Conservation (phyloP, 495 filamentous ascomycete genomes). For the Thermothielavioides terrestris region DNA sequence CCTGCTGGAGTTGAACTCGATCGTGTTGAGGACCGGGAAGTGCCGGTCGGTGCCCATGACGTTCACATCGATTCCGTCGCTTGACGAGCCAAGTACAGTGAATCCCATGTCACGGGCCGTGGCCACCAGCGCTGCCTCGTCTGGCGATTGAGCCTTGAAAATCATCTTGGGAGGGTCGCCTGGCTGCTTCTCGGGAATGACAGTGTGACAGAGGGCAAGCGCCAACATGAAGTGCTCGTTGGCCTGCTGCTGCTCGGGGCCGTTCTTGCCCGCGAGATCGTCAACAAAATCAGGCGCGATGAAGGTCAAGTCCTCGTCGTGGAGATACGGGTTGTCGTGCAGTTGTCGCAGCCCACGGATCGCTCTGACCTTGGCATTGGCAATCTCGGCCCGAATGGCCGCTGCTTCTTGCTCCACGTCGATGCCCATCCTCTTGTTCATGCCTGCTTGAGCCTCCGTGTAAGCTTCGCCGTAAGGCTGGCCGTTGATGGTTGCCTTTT, state of each 20-base stretch:
- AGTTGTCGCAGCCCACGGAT: conserved; percentile 62
- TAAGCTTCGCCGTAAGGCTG: conserved; percentile 94
- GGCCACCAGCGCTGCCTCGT: conserved; percentile 90
- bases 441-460: conserved; percentile 90
- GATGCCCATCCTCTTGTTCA: conserved; percentile 83
- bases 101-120: conserved; percentile 95
- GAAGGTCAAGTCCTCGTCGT: conserved; percentile 84
- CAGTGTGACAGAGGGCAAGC: conserved; percentile 89
- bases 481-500: conserved; percentile 92
- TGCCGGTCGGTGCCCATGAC: conserved; percentile 75
- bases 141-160: conserved; percentile 95
- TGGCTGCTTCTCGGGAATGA: conserved; percentile 82
- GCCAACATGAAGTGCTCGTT: conserved; percentile 91
- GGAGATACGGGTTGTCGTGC: conserved; percentile 84
- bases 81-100: conserved; percentile 75
- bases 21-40: conserved; percentile 83
- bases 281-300: conserved; percentile 79
- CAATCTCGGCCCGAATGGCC: conserved; percentile 69
- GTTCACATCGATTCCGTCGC: conserved; percentile 74
- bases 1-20: conserved; percentile 95
- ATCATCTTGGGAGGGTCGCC: conserved; percentile 84
- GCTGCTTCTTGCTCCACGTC: conserved; percentile 74
- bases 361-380: conserved; percentile 62
- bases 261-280: conserved; percentile 69
- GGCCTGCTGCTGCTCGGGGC: conserved; percentile 64